These are phyloP conservation scores for Tagetes erecta DNA, from an alignment of 129 eudicot species.

Conservation along the genomic window DNA sequence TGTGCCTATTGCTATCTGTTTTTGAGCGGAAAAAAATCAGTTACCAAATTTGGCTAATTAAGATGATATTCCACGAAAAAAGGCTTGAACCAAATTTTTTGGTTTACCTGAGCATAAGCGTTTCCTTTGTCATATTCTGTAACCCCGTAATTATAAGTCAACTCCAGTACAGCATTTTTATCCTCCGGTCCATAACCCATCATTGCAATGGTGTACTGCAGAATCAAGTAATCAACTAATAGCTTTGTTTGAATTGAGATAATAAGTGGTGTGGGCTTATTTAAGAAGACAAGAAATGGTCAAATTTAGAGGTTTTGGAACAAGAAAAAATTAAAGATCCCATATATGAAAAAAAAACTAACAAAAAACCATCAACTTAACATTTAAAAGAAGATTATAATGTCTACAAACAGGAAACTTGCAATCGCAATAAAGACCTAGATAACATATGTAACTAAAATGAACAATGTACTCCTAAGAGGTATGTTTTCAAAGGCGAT, in stretches of 20 bases:
- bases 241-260: conserved; percentile 15
- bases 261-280: background rate
- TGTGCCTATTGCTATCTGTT: conserved; percentile 93
- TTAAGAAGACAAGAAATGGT: conserved; percentile 9
- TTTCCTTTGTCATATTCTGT: conserved; percentile 93
- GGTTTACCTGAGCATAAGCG: conserved; percentile 86
- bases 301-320: background rate
- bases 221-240: conserved; percentile 21
- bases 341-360: background rate
- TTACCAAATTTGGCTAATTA: conserved; percentile 12
- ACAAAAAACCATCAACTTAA: background rate
- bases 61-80: background rate
- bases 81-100: background rate
- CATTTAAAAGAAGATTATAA: background rate
- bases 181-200: conserved; percentile 99
- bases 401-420: background rate
- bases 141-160: conserved; percentile 94
- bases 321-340: conserved; percentile 12
- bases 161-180: conserved; percentile 80
- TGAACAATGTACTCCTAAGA: background rate
- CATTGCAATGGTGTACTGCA: conserved; percentile 95
- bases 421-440: background rate
- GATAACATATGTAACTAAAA: conserved; percentile 1
- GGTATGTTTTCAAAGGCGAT: background rate
- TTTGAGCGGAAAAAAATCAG: conserved; percentile 4